Base-by-base conservation (phyloP, 768 basidiomycete species). In the Boletus subparvulus region DNA sequence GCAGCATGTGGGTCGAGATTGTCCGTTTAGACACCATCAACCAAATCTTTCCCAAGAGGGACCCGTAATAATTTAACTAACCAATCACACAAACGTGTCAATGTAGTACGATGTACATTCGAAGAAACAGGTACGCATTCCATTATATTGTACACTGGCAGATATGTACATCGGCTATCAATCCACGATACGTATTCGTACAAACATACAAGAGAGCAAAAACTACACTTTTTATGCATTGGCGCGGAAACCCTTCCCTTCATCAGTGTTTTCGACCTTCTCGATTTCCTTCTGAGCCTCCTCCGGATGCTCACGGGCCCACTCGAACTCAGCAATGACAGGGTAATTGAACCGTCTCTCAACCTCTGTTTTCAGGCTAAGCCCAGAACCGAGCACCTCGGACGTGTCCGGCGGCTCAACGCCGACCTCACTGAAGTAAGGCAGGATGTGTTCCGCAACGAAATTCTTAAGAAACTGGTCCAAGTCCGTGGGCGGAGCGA, bases 281-380 rank as follows among this genome's bases (percentile, higher is more conserved):
- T 49, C 24, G n/a, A 54, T 56, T 16, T 35, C 52, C 11, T 26
- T 19, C 32, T 47, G 6, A 16, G 43, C 41, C 11, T 64, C 52
- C 16, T 11, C 6, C 4, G 62, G 63, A 45, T 64, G 39, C 52
- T 64, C 62, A 6, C 17, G 43, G 14, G 43, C 58, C 59, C 59
- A 65, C 39, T 64, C 48, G 1, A 58, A 28, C 26, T 24, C 42
- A 1, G 35, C 28, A 21, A 61, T 54, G 45, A 58, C 17, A 13
- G 60, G 63, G 14, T 45, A 44, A 10, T 47, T 35, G 26, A 47
- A 48, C 17, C 32, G 33, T 17, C 9, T 37, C 30, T 58, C 54
- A 3, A 33, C 21, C 35, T 32, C 9, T 16, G 39, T 37, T 46
- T 61, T 64, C 43, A 32, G 16, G 10, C 0, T 4, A n/a, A 56